A percentile compares a stretch with the other conserved stretches of the same genome.
Conservation (phyloP, 257 asterid genomes). For the Jacaranda copaia region DNA sequence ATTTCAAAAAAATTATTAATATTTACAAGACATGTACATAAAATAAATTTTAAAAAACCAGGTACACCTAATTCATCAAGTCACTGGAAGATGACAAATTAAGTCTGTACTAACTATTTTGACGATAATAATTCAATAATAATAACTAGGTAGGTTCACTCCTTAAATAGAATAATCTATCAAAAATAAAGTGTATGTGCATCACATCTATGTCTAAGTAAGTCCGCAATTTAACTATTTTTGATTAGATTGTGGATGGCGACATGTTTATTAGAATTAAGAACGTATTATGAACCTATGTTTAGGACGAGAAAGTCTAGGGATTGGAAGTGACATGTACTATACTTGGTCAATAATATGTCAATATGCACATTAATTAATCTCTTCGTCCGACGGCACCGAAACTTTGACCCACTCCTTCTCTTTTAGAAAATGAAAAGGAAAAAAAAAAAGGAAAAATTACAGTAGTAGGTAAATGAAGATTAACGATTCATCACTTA, state of each 20-base stretch:
- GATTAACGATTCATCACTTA: too few relatives aligned
- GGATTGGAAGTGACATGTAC: neutral
- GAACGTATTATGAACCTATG: neutral
- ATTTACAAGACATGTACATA: too few relatives aligned
- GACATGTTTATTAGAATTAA: neutral
- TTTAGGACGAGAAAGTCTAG: slow-evolving; percentile 21
- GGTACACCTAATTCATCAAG: too few relatives aligned
- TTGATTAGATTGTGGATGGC: slow-evolving; percentile 12
- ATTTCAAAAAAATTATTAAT: too few relatives aligned
- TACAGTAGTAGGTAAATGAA: neutral
- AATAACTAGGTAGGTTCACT: neutral
- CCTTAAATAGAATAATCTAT: neutral
- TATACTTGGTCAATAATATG: slow-evolving; percentile 8
- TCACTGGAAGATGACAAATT: neutral
- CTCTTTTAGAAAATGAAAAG: too few relatives aligned
- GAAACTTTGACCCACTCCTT: neutral
- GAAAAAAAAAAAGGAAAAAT: too few relatives aligned
- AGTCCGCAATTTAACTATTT: neutral
- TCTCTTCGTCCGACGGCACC: neutral
- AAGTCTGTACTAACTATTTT: neutral
- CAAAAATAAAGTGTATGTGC: neutral
- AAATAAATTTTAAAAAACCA: too few relatives aligned
- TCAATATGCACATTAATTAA: neutral
- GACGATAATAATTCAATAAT: neutral
- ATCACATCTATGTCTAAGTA: neutral